These are phyloP conservation scores for Mucor saturninus DNA, from an alignment of 371 early-diverging fungal species.

Conservation along the genomic window DNA sequence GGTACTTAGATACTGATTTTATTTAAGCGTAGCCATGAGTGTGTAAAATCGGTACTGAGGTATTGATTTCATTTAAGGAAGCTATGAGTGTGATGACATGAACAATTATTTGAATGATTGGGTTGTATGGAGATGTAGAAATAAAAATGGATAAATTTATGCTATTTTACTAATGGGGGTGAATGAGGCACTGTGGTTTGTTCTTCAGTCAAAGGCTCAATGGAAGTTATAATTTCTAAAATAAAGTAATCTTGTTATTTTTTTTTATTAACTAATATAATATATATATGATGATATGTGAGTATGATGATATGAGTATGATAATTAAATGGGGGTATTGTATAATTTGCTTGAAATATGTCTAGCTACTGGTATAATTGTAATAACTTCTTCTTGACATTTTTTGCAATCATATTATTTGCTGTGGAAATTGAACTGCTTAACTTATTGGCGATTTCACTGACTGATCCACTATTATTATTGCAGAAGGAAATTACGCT, in stretches of 20 bases:
- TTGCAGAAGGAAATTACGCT: constrained; percentile 13
- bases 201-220: constrained; percentile 14
- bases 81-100: neutral
- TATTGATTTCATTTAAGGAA: too few species aligned
- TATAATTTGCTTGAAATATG: constrained; percentile 16
- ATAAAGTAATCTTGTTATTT: constrained; percentile 16
- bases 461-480: constrained; percentile 18
- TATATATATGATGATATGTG: constrained; percentile 15
- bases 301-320: neutral
- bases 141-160: constrained; percentile 11
- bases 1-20: too few species aligned
- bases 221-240: constrained; percentile 12
- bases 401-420: constrained; percentile 23
- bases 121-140: constrained; percentile 11
- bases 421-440: constrained; percentile 24
- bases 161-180: constrained; percentile 14
- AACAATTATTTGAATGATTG: constrained; percentile 11
- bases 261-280: constrained; percentile 14
- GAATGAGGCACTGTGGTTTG: constrained; percentile 19
- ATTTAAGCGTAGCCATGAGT: too few species aligned
- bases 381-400: constrained; percentile 16
- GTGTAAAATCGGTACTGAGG: too few species aligned
- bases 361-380: constrained; percentile 14
- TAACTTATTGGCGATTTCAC: constrained; percentile 20
- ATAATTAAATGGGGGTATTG: constrained; percentile 9